Evolutionary conservation across 495 filamentous ascomycete genomes (phyloP).

Genomic region (Penicillium alfredii): DNA sequence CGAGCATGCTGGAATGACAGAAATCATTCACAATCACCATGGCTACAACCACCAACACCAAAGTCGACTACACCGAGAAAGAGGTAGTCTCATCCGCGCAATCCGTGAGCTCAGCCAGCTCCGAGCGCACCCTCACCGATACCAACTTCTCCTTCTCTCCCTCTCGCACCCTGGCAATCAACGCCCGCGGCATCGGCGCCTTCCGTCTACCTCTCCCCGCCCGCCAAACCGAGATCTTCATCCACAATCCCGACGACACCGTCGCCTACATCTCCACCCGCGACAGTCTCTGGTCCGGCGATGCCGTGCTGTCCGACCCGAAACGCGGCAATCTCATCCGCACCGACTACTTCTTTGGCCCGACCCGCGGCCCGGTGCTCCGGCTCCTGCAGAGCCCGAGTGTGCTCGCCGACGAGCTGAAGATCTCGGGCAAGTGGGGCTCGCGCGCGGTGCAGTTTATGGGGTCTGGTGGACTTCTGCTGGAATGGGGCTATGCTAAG

Average conservation of each 20-base stretch:
- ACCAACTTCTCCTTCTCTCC: conserved; percentile 9
- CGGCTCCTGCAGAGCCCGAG: conserved; percentile 15
- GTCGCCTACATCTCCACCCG: conserved; percentile 40
- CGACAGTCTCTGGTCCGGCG: conserved; percentile 36
- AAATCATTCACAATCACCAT: not conserved
- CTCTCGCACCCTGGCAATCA: conserved; percentile 34
- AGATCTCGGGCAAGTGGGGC: conserved; percentile 21
- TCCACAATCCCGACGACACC: conserved; percentile 33
- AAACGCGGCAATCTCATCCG: conserved; percentile 23
- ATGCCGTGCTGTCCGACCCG: conserved; percentile 24
- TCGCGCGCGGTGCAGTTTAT: conserved; percentile 34
- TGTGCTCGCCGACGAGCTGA: conserved; percentile 3
- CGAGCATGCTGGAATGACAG: too few species aligned
- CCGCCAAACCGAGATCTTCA: conserved; percentile 37
- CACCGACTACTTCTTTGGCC: conserved; percentile 49
- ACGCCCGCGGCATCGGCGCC: conserved; percentile 37
- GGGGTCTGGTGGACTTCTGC: conserved; percentile 29
- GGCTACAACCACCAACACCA: conserved; percentile 3
- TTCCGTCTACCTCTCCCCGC: conserved; percentile 40
- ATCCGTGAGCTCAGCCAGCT: conserved; percentile 6
- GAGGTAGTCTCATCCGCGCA: conserved; percentile 7
- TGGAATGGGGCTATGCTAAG: conserved; percentile 46
- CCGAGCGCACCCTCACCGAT: conserved; percentile 6
- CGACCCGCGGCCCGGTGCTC: conserved; percentile 29
- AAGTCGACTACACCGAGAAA: conserved; percentile 6